Evolutionary conservation across 768 basidiomycete species (phyloP).

Genomic region (Hygrophoropsis aurantiaca): DNA sequence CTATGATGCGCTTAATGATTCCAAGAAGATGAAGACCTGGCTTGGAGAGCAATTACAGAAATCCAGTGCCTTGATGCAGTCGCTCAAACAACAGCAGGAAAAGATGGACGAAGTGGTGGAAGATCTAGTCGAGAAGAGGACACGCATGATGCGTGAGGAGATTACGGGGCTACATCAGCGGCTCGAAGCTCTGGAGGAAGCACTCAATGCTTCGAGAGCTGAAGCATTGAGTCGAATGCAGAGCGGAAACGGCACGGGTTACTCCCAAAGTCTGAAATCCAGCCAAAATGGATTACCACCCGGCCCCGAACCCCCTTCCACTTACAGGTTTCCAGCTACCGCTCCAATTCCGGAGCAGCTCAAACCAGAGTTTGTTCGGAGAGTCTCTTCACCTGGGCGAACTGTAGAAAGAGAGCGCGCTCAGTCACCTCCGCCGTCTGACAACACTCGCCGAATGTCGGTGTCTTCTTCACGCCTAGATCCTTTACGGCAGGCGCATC

Average conservation of each 20-base stretch:
- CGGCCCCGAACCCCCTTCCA: conserved; percentile 30
- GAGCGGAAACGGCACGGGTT: conserved; percentile 12
- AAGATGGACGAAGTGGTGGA: conserved; percentile 60
- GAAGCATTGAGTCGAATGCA: conserved; percentile 17
- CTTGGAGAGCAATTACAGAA: conserved; percentile 70
- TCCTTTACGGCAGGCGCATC: conserved; percentile 25
- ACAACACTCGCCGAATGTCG: conserved; percentile 47
- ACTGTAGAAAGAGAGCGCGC: conserved; percentile 36
- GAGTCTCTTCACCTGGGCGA: conserved; percentile 43
- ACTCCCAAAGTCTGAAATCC: conserved; percentile 22
- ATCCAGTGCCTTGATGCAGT: conserved; percentile 54
- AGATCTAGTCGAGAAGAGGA: conserved; percentile 58
- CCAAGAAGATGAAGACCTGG: conserved; percentile 76
- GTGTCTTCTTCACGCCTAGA: conserved; percentile 52
- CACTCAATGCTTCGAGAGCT: conserved; percentile 29
- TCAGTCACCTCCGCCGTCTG: conserved; percentile 40
- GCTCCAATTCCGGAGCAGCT: conserved; percentile 30
- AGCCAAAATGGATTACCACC: conserved; percentile 38
- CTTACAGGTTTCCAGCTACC: conserved; percentile 49
- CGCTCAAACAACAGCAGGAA: conserved; percentile 60
- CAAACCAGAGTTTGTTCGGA: conserved; percentile 33
- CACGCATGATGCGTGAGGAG: conserved; percentile 61
- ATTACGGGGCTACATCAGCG: conserved; percentile 56
- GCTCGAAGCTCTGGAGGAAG: conserved; percentile 68
- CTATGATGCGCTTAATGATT: conserved; percentile 82